Percentiles rank a stretch among this genome's conserved stretches.
Evolutionary conservation across 2,329 filamentous ascomycete genomes (phyloP).

Genomic region (Cladophialophora psammophila): DNA sequence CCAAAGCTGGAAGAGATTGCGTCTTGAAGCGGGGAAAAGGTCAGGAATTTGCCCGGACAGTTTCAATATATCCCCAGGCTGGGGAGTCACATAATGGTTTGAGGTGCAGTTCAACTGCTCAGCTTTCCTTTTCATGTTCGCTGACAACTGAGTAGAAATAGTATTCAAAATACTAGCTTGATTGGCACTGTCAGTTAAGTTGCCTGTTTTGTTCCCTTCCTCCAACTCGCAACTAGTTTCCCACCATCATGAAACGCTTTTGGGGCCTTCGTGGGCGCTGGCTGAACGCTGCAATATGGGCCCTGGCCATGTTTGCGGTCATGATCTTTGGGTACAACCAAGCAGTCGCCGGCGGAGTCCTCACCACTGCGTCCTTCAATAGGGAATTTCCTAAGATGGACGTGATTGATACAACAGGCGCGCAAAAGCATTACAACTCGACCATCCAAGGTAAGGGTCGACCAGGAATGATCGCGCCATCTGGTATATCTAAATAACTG

Average conservation of each 20-base stretch:
- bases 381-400: slow-evolving; percentile 59
- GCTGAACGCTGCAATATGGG: slow-evolving; percentile 24
- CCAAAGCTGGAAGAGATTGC: neutral
- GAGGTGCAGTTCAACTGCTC: neutral
- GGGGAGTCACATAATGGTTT: neutral
- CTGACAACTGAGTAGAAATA: neutral
- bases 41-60: neutral
- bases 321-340: slow-evolving; percentile 63
- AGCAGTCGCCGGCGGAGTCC: slow-evolving; percentile 58
- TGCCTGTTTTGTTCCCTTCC: neutral
- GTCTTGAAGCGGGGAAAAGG: neutral
- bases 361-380: slow-evolving; percentile 44
- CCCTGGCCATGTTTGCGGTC: slow-evolving; percentile 44
- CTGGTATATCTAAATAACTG: neutral
- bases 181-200: neutral
- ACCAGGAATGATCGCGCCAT: slow-evolving; percentile 38
- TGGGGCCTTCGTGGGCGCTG: slow-evolving; percentile 13
- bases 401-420: slow-evolving; percentile 54
- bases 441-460: slow-evolving; percentile 58
- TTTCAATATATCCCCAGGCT: slow-evolving; percentile 3
- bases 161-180: neutral
- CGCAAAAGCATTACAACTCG: slow-evolving; percentile 54
- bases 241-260: neutral
- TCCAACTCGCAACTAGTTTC: neutral
- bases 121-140: neutral